Conservation (phyloP, 139 green algal species). For the Chlorella sp. region DNA sequence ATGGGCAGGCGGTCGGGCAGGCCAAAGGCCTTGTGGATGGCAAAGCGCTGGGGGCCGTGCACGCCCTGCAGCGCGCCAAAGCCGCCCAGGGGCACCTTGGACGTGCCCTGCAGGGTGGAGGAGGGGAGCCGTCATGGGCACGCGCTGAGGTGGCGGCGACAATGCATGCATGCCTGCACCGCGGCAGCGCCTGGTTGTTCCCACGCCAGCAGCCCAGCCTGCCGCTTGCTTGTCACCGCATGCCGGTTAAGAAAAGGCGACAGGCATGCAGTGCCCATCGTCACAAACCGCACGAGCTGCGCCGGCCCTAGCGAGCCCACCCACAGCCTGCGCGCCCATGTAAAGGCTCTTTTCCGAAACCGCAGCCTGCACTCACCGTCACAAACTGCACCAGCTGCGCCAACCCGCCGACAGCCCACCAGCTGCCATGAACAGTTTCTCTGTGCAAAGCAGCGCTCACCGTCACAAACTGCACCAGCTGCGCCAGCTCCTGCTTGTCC, state of each 20-base stretch:
- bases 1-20: constrained; percentile 73
- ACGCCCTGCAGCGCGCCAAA: constrained; percentile 95
- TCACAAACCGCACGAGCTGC: no score
- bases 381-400: constrained; percentile 83
- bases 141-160: neutral
- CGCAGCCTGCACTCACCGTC: constrained; percentile 38
- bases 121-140: no score
- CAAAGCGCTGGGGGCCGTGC: constrained; percentile 93
- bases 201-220: no score
- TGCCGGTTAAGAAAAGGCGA: no score
- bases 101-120: constrained; percentile 69
- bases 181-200: neutral
- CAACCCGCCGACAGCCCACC: no score
- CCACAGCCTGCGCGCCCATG: no score
- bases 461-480: constrained; percentile 79
- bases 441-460: no score
- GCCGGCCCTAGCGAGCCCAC: no score
- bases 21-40: constrained; percentile 79
- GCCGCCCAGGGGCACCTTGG: constrained; percentile 96
- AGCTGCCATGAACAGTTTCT: no score
- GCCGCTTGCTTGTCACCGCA: no score
- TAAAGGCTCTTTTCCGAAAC: no score
- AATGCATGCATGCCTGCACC: neutral
- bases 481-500: constrained; percentile 86
- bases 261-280: no score